Evolutionary conservation across 805 yeast species (phyloP), one percentile per base, ranked within the genome.

Genomic region (Clavispora fructus): DNA sequence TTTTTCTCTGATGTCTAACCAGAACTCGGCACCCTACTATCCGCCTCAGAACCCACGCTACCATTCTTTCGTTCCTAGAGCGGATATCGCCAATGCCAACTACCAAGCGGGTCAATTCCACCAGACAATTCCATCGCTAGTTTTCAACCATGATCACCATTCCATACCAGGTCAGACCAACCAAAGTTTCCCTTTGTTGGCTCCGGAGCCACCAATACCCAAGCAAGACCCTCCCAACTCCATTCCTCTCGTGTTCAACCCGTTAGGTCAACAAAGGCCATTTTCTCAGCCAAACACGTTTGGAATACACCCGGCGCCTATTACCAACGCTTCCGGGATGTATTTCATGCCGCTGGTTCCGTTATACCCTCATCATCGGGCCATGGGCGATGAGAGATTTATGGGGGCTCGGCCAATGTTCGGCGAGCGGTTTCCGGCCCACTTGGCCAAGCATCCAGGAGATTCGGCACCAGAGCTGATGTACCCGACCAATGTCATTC

Each of bases 71-170:
- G 4, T 33, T 11, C 9, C 37, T 14, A 33, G 37, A 33, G 19
- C 37, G 5, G 37, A 33, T 33, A n/a, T 31, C 17, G 37, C 25
- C 12, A 9, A 12, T 33, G n/a, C 23, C 23, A 33, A 33, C 25
- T 33, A 33, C 25, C 37, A 33, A 7, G 8, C 37, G 25, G 25
- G 25, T 25, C 25, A 33, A 6, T 17, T 41, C 17, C 44, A 26
- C 26, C 44, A 42, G 11, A 31, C 44, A 3, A 42, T 42, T 7
- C 45, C 45, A 2, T 29, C 45, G n/a, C 32, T 42, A 6, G 45
- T 42, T 26, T 33, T 37, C 38, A 42, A 14, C 28, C 44, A 33
- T 33, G 37, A 33, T 3, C 37, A 11, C 12, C 35, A 6, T 23
- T 23, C 38, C 3, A 28, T 19, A 3, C 41, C 30, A 6, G 23